Evolutionary conservation across 2,329 filamentous ascomycete species (phyloP).

Genomic region (Xylariales sp.): DNA sequence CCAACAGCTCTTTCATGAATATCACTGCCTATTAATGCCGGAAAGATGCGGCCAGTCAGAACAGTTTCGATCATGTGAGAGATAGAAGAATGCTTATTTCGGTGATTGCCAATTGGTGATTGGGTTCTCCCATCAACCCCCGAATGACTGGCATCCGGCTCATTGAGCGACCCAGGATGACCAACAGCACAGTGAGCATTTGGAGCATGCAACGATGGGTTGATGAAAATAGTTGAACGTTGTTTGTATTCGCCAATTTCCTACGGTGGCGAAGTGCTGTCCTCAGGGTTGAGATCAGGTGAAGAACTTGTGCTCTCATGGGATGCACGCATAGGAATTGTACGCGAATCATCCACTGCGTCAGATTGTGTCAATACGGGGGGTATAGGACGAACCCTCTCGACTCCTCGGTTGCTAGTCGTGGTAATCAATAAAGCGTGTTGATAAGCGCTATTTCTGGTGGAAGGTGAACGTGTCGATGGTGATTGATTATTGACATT

Average conservation of each 20-base stretch:
- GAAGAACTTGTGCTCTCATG: too few relatives aligned
- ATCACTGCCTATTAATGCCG: conserved; percentile 12
- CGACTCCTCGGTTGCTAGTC: too few relatives aligned
- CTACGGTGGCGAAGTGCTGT: not conserved
- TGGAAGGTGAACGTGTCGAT: conserved; percentile 17
- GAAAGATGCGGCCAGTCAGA: conserved; percentile 10
- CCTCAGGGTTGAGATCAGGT: not conserved
- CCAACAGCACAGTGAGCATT: conserved; percentile 10
- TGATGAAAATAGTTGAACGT: conserved; percentile 9
- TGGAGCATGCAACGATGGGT: conserved; percentile 13
- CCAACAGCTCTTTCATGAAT: conserved; percentile 11
- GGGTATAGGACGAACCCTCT: conserved; percentile 20
- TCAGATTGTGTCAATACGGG: conserved; percentile 16
- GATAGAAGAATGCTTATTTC: conserved; percentile 6
- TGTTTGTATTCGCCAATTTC: not conserved
- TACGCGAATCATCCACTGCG: too few relatives aligned
- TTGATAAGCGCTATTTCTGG: conserved; percentile 14
- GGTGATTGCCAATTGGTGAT: conserved; percentile 13
- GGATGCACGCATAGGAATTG: too few relatives aligned
- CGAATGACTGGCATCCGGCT: too few relatives aligned
- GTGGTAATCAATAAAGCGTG: too few relatives aligned
- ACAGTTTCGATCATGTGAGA: not conserved
- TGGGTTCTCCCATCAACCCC: too few relatives aligned
- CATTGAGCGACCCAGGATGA: conserved; percentile 11
- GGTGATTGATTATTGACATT: conserved; percentile 14